Conservation (phyloP, 331 rosid genomes). For the Malus hybrid region DNA sequence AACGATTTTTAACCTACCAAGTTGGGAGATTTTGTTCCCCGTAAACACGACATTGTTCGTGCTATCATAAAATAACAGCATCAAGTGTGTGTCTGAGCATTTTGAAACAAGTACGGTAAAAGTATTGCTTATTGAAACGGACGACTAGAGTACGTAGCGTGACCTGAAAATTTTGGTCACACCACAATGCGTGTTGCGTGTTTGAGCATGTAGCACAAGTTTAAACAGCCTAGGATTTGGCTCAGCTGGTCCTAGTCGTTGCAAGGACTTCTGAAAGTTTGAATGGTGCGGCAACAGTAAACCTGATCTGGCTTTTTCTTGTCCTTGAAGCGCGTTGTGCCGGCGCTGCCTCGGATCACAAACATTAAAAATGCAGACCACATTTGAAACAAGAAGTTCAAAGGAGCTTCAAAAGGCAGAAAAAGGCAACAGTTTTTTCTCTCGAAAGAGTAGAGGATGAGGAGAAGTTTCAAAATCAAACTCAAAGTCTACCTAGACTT, state of each 20-base stretch:
- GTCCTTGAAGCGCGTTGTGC: slow-evolving; percentile 8
- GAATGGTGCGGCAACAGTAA: slow-evolving; percentile 6
- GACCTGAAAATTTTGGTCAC: slow-evolving; percentile 5
- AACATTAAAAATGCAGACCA: slow-evolving; percentile 3
- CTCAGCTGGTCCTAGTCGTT: not conserved
- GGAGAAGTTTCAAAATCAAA: not conserved
- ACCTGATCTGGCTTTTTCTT: not conserved
- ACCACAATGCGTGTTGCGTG: not conserved
- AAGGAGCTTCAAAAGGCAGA: not conserved
- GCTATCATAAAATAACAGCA: not conserved
- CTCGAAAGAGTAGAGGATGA: not conserved
- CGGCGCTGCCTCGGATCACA: not conserved
- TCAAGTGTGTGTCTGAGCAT: not conserved
- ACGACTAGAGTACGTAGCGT: not conserved
- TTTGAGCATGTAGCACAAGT: not conserved
- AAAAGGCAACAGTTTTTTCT: not conserved
- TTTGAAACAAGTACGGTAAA: too few species aligned
- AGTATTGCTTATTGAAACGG: not conserved
- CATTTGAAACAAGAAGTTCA: not conserved
- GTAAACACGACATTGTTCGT: not conserved
- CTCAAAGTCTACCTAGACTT: not conserved
- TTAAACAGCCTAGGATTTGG: slow-evolving; percentile 13
- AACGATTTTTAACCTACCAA: not conserved
- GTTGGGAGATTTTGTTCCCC: not conserved
- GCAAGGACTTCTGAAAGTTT: not conserved